Conservation (phyloP, 805 yeast genomes). For the Saccharomycopsis fermentans region DNA sequence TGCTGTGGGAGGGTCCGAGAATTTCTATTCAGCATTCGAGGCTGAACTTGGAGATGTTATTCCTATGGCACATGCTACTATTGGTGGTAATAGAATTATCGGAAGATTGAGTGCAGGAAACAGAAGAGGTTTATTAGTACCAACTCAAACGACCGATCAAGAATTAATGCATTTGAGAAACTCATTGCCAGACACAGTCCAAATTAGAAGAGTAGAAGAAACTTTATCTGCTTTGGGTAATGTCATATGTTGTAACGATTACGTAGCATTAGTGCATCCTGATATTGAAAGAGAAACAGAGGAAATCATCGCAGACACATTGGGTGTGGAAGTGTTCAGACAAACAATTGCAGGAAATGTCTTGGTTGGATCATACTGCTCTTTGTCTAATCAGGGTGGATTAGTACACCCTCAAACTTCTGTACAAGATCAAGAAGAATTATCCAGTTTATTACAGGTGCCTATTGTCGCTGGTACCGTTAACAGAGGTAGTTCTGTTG, state of each 20-base stretch:
- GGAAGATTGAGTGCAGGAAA: constrained; percentile 99
- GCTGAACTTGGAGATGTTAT: constrained; percentile 94
- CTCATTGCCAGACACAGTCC: constrained; percentile 88
- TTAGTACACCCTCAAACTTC: constrained; percentile 96
- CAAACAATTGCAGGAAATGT: constrained; percentile 98
- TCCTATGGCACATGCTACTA: constrained; percentile 94
- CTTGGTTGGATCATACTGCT: constrained; percentile 91
- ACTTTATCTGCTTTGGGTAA: constrained; percentile 94
- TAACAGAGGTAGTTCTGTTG: constrained; percentile 94
- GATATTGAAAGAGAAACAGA: constrained; percentile 99
- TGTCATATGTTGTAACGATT: constrained; percentile 96
- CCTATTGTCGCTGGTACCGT: constrained; percentile 98
- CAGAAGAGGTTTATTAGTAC: constrained; percentile 94
- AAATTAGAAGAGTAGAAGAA: constrained; percentile 96
- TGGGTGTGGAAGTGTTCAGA: constrained; percentile 98
- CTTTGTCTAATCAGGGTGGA: constrained; percentile 95
- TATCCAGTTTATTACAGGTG: constrained; percentile 88
- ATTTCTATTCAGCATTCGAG: constrained; percentile 87
- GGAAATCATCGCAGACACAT: constrained; percentile 93
- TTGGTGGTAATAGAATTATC: constrained; percentile 95
- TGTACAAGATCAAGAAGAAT: constrained; percentile 96
- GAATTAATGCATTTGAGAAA: constrained; percentile 96
- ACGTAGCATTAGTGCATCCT: constrained; percentile 97
- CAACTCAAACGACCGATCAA: constrained; percentile 96
- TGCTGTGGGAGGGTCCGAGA: constrained; percentile 92